Evolutionary conservation across 768 basidiomycete genomes (phyloP).

Genomic region (Fomitopsis serialis): DNA sequence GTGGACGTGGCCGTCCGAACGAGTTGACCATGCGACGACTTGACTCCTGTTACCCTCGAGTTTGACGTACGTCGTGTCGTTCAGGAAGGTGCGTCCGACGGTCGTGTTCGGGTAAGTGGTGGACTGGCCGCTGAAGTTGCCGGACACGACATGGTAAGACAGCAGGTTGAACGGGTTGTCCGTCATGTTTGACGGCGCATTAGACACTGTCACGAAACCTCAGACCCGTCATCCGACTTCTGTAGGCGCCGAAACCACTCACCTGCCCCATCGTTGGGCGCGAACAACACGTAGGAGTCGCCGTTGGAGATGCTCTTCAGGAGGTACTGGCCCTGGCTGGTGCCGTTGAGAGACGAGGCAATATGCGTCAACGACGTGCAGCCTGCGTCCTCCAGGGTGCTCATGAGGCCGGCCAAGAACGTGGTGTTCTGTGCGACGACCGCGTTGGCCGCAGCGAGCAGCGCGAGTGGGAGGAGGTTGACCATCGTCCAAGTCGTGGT

Average conservation of each 20-base stretch:
- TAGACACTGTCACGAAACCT: conserved; percentile 13
- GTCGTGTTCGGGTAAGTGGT: conserved; percentile 50
- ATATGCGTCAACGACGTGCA: conserved; percentile 37
- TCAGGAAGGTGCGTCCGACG: conserved; percentile 60
- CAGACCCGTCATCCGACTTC: not conserved
- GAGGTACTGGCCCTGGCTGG: conserved; percentile 37
- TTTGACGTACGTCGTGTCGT: conserved; percentile 37
- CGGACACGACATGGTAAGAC: conserved; percentile 53
- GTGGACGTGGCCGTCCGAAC: conserved; percentile 32
- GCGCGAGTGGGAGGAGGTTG: too few species aligned
- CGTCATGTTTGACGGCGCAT: conserved; percentile 28
- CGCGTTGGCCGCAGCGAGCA: too few species aligned
- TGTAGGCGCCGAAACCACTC: conserved; percentile 13
- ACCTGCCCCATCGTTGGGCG: conserved; percentile 54
- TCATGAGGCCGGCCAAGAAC: conserved; percentile 27
- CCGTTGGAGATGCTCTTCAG: conserved; percentile 38
- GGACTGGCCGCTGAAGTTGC: conserved; percentile 41
- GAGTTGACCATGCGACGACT: conserved; percentile 44
- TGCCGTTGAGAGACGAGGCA: conserved; percentile 37
- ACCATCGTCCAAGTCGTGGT: too few species aligned
- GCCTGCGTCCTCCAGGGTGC: conserved; percentile 33
- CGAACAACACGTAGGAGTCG: conserved; percentile 45
- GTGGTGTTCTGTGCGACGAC: conserved; percentile 26
- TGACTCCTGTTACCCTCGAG: conserved; percentile 58
- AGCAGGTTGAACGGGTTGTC: conserved; percentile 43